These are phyloP conservation scores for Phylloporus sp. DNA, from an alignment of 768 basidiomycete species.

Conservation along the genomic window DNA sequence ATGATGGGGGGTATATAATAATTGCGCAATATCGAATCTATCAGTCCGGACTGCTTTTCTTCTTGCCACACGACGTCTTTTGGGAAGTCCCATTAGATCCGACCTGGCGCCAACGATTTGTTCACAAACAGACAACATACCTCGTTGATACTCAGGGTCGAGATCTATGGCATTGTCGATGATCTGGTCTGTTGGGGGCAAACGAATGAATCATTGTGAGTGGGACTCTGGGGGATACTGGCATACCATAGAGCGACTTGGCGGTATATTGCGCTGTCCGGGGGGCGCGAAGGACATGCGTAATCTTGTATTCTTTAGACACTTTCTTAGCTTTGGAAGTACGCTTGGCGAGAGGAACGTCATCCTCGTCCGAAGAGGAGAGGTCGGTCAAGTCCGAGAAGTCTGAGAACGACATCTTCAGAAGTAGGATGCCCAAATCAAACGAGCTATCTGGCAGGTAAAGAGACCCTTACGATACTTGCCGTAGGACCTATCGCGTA, in stretches of 20 bases:
- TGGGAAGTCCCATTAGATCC: background rate
- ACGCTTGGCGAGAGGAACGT: constrained; percentile 24
- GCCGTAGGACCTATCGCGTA: background rate
- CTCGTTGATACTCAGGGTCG: constrained; percentile 65
- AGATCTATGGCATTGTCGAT: constrained; percentile 46
- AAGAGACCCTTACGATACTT: background rate
- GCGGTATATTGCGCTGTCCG: constrained; percentile 40
- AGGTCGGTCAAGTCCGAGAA: constrained; percentile 48
- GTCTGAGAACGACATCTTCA: constrained; percentile 36
- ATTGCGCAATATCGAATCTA: constrained; percentile 62
- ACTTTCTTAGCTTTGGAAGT: constrained; percentile 21
- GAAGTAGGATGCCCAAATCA: background rate
- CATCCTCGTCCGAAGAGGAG: constrained; percentile 36
- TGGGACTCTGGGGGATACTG: background rate
- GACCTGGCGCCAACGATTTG: background rate
- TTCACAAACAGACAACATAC: constrained; percentile 29
- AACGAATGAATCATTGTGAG: background rate
- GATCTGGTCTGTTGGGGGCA: constrained; percentile 41
- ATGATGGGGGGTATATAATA: constrained; percentile 67
- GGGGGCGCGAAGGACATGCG: constrained; percentile 34
- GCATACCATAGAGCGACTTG: constrained; percentile 42
- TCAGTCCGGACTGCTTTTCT: constrained; percentile 53
- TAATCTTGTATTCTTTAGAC: constrained; percentile 29
- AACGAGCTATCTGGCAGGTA: background rate
- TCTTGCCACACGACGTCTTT: constrained; percentile 65